Base-by-base conservation (phyloP, 371 early-diverging fungal species). In the Synchytrium microbalum region DNA sequence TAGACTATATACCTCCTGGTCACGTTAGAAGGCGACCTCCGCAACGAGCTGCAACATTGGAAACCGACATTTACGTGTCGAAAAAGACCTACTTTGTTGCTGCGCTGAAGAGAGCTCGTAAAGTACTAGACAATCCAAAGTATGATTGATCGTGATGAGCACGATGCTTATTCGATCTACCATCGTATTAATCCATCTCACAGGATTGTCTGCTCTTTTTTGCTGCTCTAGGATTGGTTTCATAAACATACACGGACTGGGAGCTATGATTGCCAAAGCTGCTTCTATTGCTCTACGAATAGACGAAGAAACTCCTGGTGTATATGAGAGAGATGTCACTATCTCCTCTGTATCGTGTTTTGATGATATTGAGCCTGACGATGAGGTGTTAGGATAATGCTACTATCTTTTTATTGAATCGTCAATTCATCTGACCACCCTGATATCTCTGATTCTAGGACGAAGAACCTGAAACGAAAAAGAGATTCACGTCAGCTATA, bases 211-310 rank as follows among this genome's bases (percentile, higher is more conserved):
- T 64, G 19, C 27, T 25, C 38, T 60, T 16, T 57, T 57, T 57
- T 13, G 24, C 29, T 13, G 24, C 54, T 26, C 19, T 28, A 84
- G 79, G 32, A 67, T 69, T 56, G 69, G 69, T 3, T 63, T 61
- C 28, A 72, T 86, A 1, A 82, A 81, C 1, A 70, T 89, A 52
- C 88, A 88, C 63, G 88, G 86, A 8, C 74, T 89, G 58, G 88
- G 90, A n/a, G 87, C 86, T 1, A 82, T 84, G 60, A 72, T 89
- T 8, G 62, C 66, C 8, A 75, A 78, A 14, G 83, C 88, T 38
- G 46, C 46, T 19, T 38, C 46, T 5, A 38, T 38, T 38, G 0
- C 75, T 84, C 32, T 75, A 59, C 53, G 26, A 27, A 14, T 75
- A 27, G 27, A 71, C 58, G 64, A 64, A 14, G 10, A 61, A 31